These are phyloP conservation scores for Candida railenensis DNA, from an alignment of 805 yeast species.

Conservation along the genomic window DNA sequence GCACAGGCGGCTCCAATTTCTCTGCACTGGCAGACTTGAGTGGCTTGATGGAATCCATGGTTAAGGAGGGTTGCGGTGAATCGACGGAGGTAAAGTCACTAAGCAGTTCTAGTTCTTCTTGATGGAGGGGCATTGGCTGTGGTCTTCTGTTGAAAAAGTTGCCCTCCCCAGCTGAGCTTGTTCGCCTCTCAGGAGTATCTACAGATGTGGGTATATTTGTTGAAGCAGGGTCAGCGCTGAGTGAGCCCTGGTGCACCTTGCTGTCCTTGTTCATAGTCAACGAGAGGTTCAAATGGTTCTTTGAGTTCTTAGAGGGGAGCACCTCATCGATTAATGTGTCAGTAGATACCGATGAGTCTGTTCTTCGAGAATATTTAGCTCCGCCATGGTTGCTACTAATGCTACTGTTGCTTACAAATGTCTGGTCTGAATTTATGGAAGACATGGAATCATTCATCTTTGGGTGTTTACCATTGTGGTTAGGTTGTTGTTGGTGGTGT, in stretches of 20 bases:
- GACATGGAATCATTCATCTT: slow-evolving; percentile 5
- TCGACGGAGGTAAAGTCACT: neutral
- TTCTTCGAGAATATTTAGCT: slow-evolving; percentile 8
- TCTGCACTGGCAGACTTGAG: neutral
- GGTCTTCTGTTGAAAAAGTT: neutral
- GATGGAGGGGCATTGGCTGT: neutral
- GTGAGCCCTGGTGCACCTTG: neutral
- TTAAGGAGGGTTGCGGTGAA: neutral
- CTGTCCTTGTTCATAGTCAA: neutral
- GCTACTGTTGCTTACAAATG: neutral
- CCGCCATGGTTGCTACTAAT: too few species aligned
- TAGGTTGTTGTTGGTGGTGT: neutral
- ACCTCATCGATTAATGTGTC: slow-evolving; percentile 21
- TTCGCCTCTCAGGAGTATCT: neutral
- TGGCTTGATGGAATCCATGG: neutral
- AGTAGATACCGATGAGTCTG: slow-evolving; percentile 21
- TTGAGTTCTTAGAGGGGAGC: neutral
- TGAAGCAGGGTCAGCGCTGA: neutral
- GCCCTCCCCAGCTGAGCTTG: neutral
- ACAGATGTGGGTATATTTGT: neutral
- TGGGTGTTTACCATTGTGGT: neutral
- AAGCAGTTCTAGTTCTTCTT: neutral
- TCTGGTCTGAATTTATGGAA: slow-evolving; percentile 6
- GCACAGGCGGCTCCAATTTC: neutral
- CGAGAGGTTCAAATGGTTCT: slow-evolving; percentile 2